Evolutionary conservation across 1,139 yeast genomes (phyloP).

Genomic region (Saccharomyces hybrid): DNA sequence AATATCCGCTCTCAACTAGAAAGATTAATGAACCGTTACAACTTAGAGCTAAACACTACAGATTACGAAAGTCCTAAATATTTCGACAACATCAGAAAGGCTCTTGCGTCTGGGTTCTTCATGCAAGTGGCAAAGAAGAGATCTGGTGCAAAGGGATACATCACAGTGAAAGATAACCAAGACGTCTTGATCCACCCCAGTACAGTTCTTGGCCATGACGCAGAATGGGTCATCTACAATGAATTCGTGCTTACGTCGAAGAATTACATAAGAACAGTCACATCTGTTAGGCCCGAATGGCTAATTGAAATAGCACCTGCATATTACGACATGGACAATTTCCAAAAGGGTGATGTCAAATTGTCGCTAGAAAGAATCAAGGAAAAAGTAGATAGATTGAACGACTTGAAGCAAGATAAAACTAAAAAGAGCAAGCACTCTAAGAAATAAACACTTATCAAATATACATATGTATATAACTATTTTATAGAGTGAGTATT

Average conservation of each 20-base stretch:
- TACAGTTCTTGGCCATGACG: constrained; percentile 75
- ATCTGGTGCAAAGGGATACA: constrained; percentile 66
- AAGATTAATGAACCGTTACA: constrained; percentile 75
- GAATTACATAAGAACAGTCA: constrained; percentile 89
- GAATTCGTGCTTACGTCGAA: constrained; percentile 91
- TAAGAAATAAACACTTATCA: background rate
- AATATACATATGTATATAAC: background rate
- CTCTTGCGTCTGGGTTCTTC: constrained; percentile 87
- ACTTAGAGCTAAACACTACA: constrained; percentile 63
- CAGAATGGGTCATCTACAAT: constrained; percentile 90
- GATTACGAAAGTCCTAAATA: constrained; percentile 62
- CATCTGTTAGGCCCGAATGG: constrained; percentile 87
- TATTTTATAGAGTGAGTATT: background rate
- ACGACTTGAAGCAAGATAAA: constrained; percentile 33
- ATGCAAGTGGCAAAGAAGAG: constrained; percentile 95
- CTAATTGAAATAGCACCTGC: constrained; percentile 77
- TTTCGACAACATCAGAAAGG: constrained; percentile 71
- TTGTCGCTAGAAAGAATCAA: constrained; percentile 66
- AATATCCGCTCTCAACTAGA: constrained; percentile 78
- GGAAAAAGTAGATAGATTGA: constrained; percentile 42
- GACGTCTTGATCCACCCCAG: constrained; percentile 92
- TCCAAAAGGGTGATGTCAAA: constrained; percentile 76
- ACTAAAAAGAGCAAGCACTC: constrained; percentile 20
- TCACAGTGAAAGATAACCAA: constrained; percentile 91
- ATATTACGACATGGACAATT: constrained; percentile 67